phyloP scores from a whole-genome alignment of 768 basidiomycete genomes.

The Boletus eberwhitei region DNA sequence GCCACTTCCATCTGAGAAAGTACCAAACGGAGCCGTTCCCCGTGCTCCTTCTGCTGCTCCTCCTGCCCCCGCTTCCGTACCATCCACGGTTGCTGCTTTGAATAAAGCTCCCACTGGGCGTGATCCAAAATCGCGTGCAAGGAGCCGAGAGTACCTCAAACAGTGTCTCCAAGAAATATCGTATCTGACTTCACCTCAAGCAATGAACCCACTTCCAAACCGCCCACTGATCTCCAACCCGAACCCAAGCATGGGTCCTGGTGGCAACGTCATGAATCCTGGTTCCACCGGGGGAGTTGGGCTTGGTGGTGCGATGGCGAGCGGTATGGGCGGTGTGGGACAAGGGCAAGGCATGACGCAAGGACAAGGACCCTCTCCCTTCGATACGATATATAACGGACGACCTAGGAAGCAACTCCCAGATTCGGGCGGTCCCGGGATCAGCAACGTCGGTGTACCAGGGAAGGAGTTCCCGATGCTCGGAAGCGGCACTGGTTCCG shows the following conservation, averaged over 20 bases:
- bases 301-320: constrained; percentile 6
- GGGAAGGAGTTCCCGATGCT: constrained; percentile 64
- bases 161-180: constrained; percentile 99
- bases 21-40: constrained; percentile 57
- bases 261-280: constrained; percentile 20
- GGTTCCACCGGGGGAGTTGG: constrained; percentile 13
- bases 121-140: constrained; percentile 93
- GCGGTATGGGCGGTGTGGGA: constrained; percentile 9
- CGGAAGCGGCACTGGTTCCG: constrained; percentile 41
- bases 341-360: constrained; percentile 22
- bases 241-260: constrained; percentile 21
- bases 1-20: constrained; percentile 66
- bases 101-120: constrained; percentile 77
- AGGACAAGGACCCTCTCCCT: constrained; percentile 41
- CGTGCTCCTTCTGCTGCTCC: constrained; percentile 55
- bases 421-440: constrained; percentile 43
- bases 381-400: constrained; percentile 75
- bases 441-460: constrained; percentile 43
- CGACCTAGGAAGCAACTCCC: constrained; percentile 79
- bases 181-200: constrained; percentile 94
- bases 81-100: constrained; percentile 43
- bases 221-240: constrained; percentile 67
- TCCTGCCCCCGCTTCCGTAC: constrained; percentile 17
- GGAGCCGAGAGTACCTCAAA: constrained; percentile 95
- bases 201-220: constrained; percentile 94